Percentiles rank a stretch among this genome's conserved stretches.
phyloP scores from a whole-genome alignment of 768 basidiomycete genomes.

The Calocera viscosa region DNA sequence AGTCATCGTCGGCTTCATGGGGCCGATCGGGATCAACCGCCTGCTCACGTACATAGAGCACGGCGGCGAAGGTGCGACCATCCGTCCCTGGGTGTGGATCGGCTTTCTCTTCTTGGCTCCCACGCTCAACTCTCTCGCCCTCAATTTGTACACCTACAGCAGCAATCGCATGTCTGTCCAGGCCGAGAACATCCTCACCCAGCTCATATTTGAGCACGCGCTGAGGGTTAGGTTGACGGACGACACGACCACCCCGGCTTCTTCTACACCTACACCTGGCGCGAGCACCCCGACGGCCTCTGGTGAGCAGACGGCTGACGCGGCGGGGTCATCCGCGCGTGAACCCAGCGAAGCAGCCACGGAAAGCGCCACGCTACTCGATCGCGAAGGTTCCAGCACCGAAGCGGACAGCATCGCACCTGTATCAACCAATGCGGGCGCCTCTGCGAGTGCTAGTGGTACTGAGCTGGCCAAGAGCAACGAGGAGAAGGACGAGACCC shows the following conservation, averaged over 20 bases:
- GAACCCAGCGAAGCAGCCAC: no score
- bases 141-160: not conserved
- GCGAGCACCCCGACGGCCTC: not conserved
- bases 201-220: constrained; percentile 78
- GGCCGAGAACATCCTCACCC: constrained; percentile 40
- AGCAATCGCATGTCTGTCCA: constrained; percentile 38
- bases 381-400: no score
- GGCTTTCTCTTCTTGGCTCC: constrained; percentile 8
- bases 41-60: constrained; percentile 30
- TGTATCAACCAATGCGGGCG: no score
- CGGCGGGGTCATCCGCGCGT: no score
- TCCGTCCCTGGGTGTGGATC: constrained; percentile 27
- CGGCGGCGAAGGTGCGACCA: constrained; percentile 20
- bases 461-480: not conserved
- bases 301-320: not conserved
- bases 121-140: not conserved
- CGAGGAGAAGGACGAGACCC: not conserved
- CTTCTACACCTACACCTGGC: constrained; percentile 22
- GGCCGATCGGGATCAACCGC: constrained; percentile 32
- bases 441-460: no score
- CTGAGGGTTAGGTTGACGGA: constrained; percentile 53
- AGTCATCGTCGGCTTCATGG: constrained; percentile 26
- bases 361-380: no score
- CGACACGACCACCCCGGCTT: constrained; percentile 29
- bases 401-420: no score